phyloP scores from a whole-genome alignment of 2,329 filamentous ascomycete genomes.

The Fusarium liriodendri region DNA sequence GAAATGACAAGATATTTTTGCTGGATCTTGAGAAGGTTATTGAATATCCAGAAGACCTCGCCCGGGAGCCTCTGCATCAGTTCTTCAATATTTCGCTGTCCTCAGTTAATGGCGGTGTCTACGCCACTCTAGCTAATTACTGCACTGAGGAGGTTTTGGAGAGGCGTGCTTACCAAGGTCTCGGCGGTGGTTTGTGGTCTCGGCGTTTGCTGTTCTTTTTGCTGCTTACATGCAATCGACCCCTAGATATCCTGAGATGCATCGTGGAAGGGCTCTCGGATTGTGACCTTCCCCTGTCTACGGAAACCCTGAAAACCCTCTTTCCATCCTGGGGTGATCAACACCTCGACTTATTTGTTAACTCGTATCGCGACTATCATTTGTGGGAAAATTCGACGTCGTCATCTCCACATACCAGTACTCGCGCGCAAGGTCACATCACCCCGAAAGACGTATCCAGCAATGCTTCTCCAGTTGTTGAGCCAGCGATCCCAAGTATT shows the following conservation, averaged over 20 bases:
- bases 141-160: neutral
- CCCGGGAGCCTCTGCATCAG: neutral
- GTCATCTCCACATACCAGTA: no score
- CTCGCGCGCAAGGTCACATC: no score
- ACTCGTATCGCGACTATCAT: no score
- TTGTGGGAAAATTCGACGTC: no score
- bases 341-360: neutral
- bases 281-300: neutral
- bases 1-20: no score
- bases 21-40: no score
- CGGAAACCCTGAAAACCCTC: rapidly evolving
- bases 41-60: neutral
- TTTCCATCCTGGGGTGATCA: neutral
- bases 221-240: neutral
- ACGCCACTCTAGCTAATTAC: neutral
- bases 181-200: neutral
- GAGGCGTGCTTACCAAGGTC: neutral
- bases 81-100: neutral
- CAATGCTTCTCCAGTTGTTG: no score
- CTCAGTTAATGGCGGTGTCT: neutral
- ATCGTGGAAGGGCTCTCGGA: neutral
- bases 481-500: no score
- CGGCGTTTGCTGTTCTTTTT: neutral
- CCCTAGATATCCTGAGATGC: neutral
- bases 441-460: no score